Conservation (phyloP, 108 stramenopile genomes). For the Cyclotella kingstonii region DNA sequence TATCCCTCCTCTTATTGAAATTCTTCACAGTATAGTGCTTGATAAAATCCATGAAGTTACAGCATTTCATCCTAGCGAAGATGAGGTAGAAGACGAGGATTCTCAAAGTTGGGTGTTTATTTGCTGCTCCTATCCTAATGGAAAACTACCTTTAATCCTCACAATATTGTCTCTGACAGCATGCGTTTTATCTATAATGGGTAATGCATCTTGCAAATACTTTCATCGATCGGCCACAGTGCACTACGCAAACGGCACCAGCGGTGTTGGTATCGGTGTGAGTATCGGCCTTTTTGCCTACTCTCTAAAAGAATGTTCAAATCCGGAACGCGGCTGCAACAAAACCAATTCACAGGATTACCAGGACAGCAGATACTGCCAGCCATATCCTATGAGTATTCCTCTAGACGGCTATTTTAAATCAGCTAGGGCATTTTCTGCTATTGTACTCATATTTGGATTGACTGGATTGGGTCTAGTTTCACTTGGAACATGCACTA, state of each 20-base stretch:
- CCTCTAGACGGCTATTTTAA: conserved; percentile 12
- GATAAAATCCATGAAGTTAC: conserved; percentile 25
- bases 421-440: conserved; percentile 17
- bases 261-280: conserved; percentile 2
- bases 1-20: conserved; percentile 22
- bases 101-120: conserved; percentile 7
- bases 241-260: neutral
- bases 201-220: conserved; percentile 25
- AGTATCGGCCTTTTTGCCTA: conserved; percentile 19
- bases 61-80: neutral
- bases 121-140: conserved; percentile 29
- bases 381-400: neutral
- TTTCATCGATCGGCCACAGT: conserved; percentile 8
- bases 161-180: conserved; percentile 7
- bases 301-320: conserved; percentile 14
- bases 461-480: conserved; percentile 22
- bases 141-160: conserved; percentile 7
- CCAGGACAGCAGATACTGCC: conserved; percentile 11
- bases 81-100: conserved; percentile 8
- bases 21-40: conserved; percentile 28
- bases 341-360: neutral
- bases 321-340: neutral
- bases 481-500: conserved; percentile 33
- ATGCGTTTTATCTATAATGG: conserved; percentile 4
- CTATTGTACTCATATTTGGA: conserved; percentile 10